Base-by-base conservation (phyloP, 805 yeast genomes). In the Ogataea kodamae region DNA sequence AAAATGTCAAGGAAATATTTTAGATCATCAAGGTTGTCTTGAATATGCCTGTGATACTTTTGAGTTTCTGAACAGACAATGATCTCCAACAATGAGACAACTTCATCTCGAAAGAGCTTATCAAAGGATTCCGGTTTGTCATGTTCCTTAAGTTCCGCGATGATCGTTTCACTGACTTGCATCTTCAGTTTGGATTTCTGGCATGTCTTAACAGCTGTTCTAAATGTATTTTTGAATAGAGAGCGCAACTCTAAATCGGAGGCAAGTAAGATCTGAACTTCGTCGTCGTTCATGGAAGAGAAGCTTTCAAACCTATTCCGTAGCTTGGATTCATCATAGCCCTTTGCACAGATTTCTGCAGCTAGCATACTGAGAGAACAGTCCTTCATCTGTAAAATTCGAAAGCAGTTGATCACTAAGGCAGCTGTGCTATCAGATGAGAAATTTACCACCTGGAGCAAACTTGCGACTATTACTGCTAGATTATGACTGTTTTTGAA, bases 1-100 rank as follows among this genome's bases (percentile, higher is more conserved):
- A 78, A 81, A 23, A 62, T 57, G 0, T 70, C 49, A 3, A 72
- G 58, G 45, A 66, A 71, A 39, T 66, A 72, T 17, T 68, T 65
- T 9, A 68, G 55, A 48, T 75, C 80, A 45, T 81, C 92, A 31
- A 70, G 73, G 37, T 67, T 70, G 54, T 85, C 95, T 47, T 81
- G 88, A 3, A 67, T 50, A 32, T 71, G 68, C 19, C 87, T 64
- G 37, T 72, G 67, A 38, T 62, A 67, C 37, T 68, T 71, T 27
- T 68, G 62, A 4, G 67, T 52, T 45, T 78, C 85, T 1, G 64
- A 58, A 2, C 64, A 53, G 6, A 65, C 52, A 2, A 76, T 62
- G 48, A 51, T 62, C 47, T 40, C 59, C 48, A 43, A 62, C 58
- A 52, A 67, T 33, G 54, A 62, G 37, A 16, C 52, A 39, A 55